phyloP scores from a whole-genome alignment of 179 eudicot species.

The Pouteria campechiana region DNA sequence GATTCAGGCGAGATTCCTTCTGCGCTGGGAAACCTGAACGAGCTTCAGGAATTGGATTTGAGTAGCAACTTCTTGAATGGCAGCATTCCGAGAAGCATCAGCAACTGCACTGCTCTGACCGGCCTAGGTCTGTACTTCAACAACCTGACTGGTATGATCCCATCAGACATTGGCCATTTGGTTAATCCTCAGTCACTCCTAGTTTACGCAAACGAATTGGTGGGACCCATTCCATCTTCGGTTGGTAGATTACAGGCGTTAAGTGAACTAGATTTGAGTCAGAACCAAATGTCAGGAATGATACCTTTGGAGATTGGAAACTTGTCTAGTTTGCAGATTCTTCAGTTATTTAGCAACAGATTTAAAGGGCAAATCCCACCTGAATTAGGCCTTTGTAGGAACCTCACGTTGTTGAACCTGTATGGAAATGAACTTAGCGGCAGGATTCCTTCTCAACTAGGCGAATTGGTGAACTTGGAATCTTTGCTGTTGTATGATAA shows the following conservation, averaged over 20 bases:
- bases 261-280: conserved; percentile 23
- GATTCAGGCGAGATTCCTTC: conserved; percentile 45
- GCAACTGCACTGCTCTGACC: conserved; percentile 33
- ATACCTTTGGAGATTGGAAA: conserved; percentile 43
- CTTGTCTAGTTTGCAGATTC: conserved; percentile 20
- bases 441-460: conserved; percentile 52
- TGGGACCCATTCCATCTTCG: conserved; percentile 50
- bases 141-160: conserved; percentile 47
- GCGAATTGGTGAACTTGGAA: conserved; percentile 39
- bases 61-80: conserved; percentile 48
- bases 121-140: conserved; percentile 28
- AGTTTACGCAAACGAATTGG: conserved; percentile 32
- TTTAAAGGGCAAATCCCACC: conserved; percentile 41
- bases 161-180: conserved; percentile 42
- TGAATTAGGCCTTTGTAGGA: conserved; percentile 39
- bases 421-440: conserved; percentile 47
- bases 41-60: conserved; percentile 31
- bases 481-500: conserved; percentile 35
- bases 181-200: conserved; percentile 28
- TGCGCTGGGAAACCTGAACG: conserved; percentile 34
- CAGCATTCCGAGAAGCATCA: conserved; percentile 40
- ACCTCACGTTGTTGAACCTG: conserved; percentile 31
- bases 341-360: conserved; percentile 27
- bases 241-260: conserved; percentile 29
- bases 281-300: conserved; percentile 30